phyloP scores from a whole-genome alignment of 345 rosid genomes.

The Eucalyptus urophylla region DNA sequence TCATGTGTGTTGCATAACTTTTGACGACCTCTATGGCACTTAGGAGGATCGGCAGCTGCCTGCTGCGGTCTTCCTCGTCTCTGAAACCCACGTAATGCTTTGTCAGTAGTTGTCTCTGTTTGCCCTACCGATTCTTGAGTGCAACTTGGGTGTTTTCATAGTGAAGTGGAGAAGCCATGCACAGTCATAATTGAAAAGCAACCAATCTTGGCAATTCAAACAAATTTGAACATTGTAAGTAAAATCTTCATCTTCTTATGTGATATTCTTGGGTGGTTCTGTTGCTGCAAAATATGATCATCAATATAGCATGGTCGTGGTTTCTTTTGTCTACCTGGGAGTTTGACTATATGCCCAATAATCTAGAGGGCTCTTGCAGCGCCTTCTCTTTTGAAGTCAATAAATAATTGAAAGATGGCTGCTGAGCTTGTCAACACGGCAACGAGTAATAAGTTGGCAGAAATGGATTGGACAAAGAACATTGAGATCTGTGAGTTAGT shows the following conservation, averaged over 20 bases:
- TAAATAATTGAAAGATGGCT: constrained; percentile 37
- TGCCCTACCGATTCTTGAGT: not conserved
- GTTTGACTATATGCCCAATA: not conserved
- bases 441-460: constrained; percentile 74
- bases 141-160: not conserved
- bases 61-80: not conserved
- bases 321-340: not conserved
- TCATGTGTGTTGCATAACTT: not conserved
- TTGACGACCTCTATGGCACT: not conserved
- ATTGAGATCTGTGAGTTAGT: constrained; percentile 90
- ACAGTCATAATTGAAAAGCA: not conserved
- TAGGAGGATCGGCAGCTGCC: not conserved
- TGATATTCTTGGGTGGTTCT: not conserved
- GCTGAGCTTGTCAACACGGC: constrained; percentile 82
- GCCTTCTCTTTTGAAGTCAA: not conserved
- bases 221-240: not conserved
- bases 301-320: not conserved
- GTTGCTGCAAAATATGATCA: not conserved
- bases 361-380: not conserved
- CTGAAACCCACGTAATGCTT: not conserved
- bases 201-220: not conserved
- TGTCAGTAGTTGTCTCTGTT: not conserved
- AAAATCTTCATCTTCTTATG: not conserved
- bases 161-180: not conserved
- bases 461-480: constrained; percentile 84